These are phyloP conservation scores for Yamadazyma dendronema DNA, from an alignment of 1,139 yeast genomes.

Conservation along the genomic window DNA sequence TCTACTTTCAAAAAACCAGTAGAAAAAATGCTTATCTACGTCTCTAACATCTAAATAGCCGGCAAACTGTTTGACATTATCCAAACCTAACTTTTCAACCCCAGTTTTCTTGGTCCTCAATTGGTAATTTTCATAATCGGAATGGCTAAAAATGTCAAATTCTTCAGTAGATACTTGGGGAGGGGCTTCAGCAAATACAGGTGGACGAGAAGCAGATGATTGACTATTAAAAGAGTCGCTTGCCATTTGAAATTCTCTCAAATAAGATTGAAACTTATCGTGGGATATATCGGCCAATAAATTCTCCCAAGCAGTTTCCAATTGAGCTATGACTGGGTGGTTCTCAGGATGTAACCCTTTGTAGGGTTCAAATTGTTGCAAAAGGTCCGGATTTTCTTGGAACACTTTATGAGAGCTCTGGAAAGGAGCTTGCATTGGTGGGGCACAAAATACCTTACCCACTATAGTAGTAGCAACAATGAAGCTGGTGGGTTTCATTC, in stretches of 20 bases:
- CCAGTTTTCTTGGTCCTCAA: slow-evolving; percentile 9
- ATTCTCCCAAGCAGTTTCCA: neutral
- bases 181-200: neutral
- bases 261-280: neutral
- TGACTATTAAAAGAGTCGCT: neutral
- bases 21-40: slow-evolving; percentile 67
- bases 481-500: too few relatives aligned
- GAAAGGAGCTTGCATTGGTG: neutral
- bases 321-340: too few relatives aligned
- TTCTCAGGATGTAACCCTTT: neutral
- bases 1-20: slow-evolving; percentile 85
- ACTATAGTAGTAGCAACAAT: too few relatives aligned
- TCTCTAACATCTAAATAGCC: slow-evolving; percentile 55
- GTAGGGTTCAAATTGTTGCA: neutral
- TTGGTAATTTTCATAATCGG: slow-evolving; percentile 5
- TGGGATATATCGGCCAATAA: neutral
- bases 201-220: neutral
- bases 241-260: neutral
- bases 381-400: neutral
- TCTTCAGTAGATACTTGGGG: neutral
- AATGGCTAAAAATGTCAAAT: slow-evolving; percentile 6
- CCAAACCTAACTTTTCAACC: slow-evolving; percentile 35
- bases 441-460: too few relatives aligned
- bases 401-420: neutral
- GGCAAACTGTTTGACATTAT: slow-evolving; percentile 54